A percentile compares a stretch with the other conserved stretches of the same genome.
phyloP scores from a whole-genome alignment of 2,329 filamentous ascomycete species.

The Raffaelea ambrosiae region DNA sequence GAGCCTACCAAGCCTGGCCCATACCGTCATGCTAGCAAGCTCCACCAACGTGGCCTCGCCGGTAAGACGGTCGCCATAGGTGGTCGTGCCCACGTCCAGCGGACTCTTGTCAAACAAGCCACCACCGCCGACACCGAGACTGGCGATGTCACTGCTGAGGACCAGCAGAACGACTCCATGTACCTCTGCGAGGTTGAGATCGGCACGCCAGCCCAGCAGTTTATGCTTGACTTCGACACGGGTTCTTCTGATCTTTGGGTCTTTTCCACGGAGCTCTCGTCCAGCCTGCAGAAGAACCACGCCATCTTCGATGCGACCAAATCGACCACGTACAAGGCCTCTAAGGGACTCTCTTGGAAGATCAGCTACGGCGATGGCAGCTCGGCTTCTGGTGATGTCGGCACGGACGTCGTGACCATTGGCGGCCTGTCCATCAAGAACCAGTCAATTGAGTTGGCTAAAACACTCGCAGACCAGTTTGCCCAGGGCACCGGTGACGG shows the following conservation, averaged over 20 bases:
- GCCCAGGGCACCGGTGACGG: slow-evolving; percentile 49
- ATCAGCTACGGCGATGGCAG: slow-evolving; percentile 63
- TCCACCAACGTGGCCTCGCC: slow-evolving; percentile 39
- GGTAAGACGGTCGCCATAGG: slow-evolving; percentile 29
- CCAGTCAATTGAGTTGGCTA: slow-evolving; percentile 59
- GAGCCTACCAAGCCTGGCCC: slow-evolving; percentile 38
- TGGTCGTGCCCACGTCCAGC: slow-evolving; percentile 36
- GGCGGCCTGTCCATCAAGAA: slow-evolving; percentile 53
- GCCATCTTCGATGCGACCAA: slow-evolving; percentile 51
- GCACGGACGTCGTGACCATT: slow-evolving; percentile 52
- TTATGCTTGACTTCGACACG: slow-evolving; percentile 61
- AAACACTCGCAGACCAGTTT: slow-evolving; percentile 50
- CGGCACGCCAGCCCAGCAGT: slow-evolving; percentile 54
- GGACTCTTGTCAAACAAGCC: slow-evolving; percentile 34
- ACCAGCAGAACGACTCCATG: slow-evolving; percentile 58
- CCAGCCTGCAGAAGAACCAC: slow-evolving; percentile 31
- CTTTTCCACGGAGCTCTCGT: slow-evolving; percentile 43
- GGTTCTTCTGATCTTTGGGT: slow-evolving; percentile 63
- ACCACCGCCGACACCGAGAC: slow-evolving; percentile 14
- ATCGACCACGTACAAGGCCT: slow-evolving; percentile 49
- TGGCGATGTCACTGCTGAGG: slow-evolving; percentile 49
- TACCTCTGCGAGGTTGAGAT: slow-evolving; percentile 58
- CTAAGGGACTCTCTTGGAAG: slow-evolving; percentile 46
- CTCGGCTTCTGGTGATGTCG: slow-evolving; percentile 56
- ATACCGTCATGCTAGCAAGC: slow-evolving; percentile 42